Conservation (phyloP, 352 stramenopile species). For the Phytopythium kandeliae region DNA sequence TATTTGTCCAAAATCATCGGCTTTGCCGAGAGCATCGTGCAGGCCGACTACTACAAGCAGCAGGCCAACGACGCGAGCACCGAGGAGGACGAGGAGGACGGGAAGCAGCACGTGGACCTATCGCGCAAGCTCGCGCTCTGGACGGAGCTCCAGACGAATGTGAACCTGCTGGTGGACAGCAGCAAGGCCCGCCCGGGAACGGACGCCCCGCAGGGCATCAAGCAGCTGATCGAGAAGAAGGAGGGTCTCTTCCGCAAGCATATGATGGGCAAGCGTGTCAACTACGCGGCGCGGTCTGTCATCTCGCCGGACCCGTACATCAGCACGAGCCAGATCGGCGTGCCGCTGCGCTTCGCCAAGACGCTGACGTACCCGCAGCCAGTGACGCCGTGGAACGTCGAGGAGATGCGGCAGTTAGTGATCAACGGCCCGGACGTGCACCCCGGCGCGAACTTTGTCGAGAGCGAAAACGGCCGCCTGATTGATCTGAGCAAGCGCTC, state of each 20-base stretch:
- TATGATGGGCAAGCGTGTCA: slow-evolving; percentile 99
- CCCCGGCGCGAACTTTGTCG: slow-evolving; percentile 97
- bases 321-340: slow-evolving; percentile 99
- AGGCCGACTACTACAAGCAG: slow-evolving; percentile 61
- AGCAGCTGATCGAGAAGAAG: slow-evolving; percentile 99
- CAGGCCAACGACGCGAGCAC: slow-evolving; percentile 37
- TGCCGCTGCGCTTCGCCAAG: slow-evolving; percentile 97
- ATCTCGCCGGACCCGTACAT: slow-evolving; percentile 99
- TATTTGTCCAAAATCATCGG: slow-evolving; percentile 94
- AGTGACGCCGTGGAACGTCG: slow-evolving; percentile 97
- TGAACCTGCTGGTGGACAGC: slow-evolving; percentile 83
- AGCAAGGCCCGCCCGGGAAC: slow-evolving; percentile 62
- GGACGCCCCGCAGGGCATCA: slow-evolving; percentile 88
- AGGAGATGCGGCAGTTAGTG: slow-evolving; percentile 95
- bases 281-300: slow-evolving; percentile 98
- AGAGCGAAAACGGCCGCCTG: slow-evolving; percentile 91
- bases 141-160: slow-evolving; percentile 96
- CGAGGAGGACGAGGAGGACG: slow-evolving; percentile 36
- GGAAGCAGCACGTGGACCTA: slow-evolving; percentile 70
- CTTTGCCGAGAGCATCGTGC: slow-evolving; percentile 88
- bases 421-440: slow-evolving; percentile 95
- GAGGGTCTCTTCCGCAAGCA: slow-evolving; percentile 99
- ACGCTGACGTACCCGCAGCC: slow-evolving; percentile 97
- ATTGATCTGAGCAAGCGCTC: slow-evolving; percentile 95
- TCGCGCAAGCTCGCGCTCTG: slow-evolving; percentile 92